Conservation (phyloP, 2,329 filamentous ascomycete species). For the Lojkania enalia region DNA sequence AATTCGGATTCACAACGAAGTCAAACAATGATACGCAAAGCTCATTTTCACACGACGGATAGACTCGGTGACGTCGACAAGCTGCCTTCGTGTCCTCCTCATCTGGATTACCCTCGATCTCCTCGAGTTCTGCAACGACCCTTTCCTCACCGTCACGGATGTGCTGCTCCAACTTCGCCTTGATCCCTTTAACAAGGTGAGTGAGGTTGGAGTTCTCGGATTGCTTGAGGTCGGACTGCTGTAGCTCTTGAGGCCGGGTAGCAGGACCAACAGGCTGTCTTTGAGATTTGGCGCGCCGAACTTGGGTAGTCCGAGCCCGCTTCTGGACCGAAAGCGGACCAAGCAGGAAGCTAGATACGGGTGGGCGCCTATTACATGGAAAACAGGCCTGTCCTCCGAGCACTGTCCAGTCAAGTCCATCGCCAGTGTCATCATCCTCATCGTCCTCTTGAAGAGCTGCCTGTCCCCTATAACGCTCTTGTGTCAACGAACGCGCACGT, state of each 20-base stretch:
- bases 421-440: constrained; percentile 66
- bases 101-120: constrained; percentile 30
- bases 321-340: constrained; percentile 90
- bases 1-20: constrained; percentile 86
- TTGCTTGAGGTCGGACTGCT: constrained; percentile 71
- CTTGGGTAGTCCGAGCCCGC: constrained; percentile 68
- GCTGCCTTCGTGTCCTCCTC: constrained; percentile 51
- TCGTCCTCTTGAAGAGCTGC: constrained; percentile 56
- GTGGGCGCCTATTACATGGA: constrained; percentile 71
- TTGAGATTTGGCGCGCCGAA: constrained; percentile 70
- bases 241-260: constrained; percentile 74
- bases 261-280: constrained; percentile 70
- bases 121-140: constrained; percentile 49
- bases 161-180: constrained; percentile 58
- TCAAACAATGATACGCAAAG: constrained; percentile 70
- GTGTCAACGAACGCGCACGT: constrained; percentile 56
- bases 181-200: constrained; percentile 74
- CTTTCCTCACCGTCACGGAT: constrained; percentile 43
- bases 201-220: constrained; percentile 81
- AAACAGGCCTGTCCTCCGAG: constrained; percentile 78
- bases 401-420: constrained; percentile 81
- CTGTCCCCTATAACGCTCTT: constrained; percentile 55
- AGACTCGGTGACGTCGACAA: constrained; percentile 68
- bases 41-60: constrained; percentile 63
- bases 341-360: constrained; percentile 80